Base-by-base conservation (phyloP, 768 basidiomycete genomes). In the Leucocoprinus leucothites region DNA sequence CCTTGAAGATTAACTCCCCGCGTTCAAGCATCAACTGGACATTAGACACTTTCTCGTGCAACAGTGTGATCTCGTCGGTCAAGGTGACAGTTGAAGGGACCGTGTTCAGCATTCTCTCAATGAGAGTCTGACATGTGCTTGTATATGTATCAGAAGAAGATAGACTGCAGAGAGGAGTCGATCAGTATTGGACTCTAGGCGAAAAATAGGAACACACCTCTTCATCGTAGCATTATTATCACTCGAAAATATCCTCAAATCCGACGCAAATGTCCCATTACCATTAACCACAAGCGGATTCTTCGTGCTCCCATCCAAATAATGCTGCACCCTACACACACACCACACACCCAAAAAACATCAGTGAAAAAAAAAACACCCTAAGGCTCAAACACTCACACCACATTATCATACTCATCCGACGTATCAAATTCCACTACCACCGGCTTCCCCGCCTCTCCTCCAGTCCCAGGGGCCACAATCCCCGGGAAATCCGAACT, bases 71-170 rank as follows among this genome's bases (percentile, higher is more conserved):
- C 35, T 69, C 64, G 5, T 74, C 69, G 8, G 74, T 73, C 4
- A 80, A 63, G 3, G 60, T 57, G 11, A 80, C 76, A 41, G 62
- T 67, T 8, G 61, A 60, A 7, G 77, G 75, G 25, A 80, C 76
- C 9, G 69, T 70, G 59, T 80, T 68, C 7, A 80, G 56, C 78
- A 80, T 78, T 35, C 70, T 67, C 53, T 67, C 67, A 3, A 80
- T 58, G 0, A 78, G 62, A 19, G 51, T 63, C 31, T 57, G 57
- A 60, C 77, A 78, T 6, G 67, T 64, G 8, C 60, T 59, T 21
- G 59, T 43, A 59, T 74, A 78, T 2, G 63, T 47, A 9, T 63
- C 62, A 1, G 67, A 48, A 21, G 67, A 58, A 14, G 69, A 63
- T 22, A 73, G 34, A n/a, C 69, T 68, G 47, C 11, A 31, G 11